Percentiles rank a stretch among this genome's conserved stretches.
Conservation (phyloP, 192 early-diverging fungal genomes). For the Entomortierella chlamydospora region DNA sequence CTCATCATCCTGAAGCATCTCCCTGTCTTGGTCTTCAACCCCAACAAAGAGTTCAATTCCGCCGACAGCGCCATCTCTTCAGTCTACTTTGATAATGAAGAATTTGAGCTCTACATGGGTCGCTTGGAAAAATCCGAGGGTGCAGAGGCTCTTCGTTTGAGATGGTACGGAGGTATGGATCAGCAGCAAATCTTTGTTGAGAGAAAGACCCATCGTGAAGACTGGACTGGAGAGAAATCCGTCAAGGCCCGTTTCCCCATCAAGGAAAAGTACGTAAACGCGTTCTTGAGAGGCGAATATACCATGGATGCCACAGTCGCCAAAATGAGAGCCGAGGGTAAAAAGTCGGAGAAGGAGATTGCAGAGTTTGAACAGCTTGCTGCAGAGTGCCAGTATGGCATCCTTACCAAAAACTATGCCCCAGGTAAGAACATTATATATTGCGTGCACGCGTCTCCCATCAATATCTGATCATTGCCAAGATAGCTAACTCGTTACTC, state of each 20-base stretch:
- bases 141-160: conserved; percentile 92
- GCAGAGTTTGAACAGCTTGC: conserved; percentile 77
- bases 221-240: conserved; percentile 95
- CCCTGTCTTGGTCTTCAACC: conserved; percentile 93
- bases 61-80: conserved; percentile 94
- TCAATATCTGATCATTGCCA: too few relatives aligned
- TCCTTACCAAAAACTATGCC: conserved; percentile 77
- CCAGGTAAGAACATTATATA: conserved; percentile 59
- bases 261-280: conserved; percentile 97
- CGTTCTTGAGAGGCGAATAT: conserved; percentile 83
- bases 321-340: conserved; percentile 82
- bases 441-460: too few relatives aligned
- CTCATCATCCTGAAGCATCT: conserved; percentile 92
- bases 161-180: conserved; percentile 97
- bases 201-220: conserved; percentile 97
- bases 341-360: conserved; percentile 89
- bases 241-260: conserved; percentile 96
- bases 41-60: conserved; percentile 74
- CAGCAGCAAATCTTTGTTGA: conserved; percentile 93
- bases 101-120: conserved; percentile 93
- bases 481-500: not conserved
- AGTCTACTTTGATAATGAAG: conserved; percentile 97
- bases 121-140: conserved; percentile 94
- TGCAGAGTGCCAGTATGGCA: conserved; percentile 78
- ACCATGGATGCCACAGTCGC: conserved; percentile 82